Conservation (phyloP, 2,329 filamentous ascomycete genomes). For the Fusarium albosuccineum region DNA sequence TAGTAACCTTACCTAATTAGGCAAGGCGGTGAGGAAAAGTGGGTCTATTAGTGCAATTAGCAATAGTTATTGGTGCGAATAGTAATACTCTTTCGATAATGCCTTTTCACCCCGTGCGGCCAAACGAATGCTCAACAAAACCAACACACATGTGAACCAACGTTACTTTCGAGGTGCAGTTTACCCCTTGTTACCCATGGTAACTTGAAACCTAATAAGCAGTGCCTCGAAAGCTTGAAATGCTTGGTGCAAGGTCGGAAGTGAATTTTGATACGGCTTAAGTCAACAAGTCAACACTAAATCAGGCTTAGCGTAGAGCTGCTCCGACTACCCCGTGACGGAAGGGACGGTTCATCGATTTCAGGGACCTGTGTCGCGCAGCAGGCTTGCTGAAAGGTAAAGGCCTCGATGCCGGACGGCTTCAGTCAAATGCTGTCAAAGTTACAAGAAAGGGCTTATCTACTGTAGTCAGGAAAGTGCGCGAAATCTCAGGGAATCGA, state of each 20-base stretch:
- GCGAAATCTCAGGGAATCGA: not conserved
- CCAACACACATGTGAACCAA: conserved; percentile 27
- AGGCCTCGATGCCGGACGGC: not conserved
- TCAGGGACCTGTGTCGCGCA: not conserved
- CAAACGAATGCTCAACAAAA: conserved; percentile 5
- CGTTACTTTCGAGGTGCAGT: conserved; percentile 1
- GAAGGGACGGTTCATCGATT: not conserved
- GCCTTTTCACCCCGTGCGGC: not conserved
- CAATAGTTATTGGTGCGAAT: too few species aligned
- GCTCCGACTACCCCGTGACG: not conserved
- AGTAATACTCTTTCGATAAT: too few species aligned
- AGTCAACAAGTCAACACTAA: conserved; percentile 5
- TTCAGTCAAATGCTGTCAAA: not conserved
- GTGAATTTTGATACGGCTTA: not conserved
- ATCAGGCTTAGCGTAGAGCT: conserved; percentile 1
- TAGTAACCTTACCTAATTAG: too few species aligned
- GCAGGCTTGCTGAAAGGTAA: not conserved
- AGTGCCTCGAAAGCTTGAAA: conserved; percentile 8
- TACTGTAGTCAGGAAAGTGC: not conserved
- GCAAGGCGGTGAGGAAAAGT: too few species aligned
- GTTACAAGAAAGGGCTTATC: not conserved
- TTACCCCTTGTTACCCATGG: conserved; percentile 28
- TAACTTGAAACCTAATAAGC: conserved; percentile 29
- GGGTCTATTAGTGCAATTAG: too few species aligned
- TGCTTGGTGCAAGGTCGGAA: not conserved